Evolutionary conservation across 345 rosid genomes (phyloP).

Genomic region (Lepidium africanum): DNA sequence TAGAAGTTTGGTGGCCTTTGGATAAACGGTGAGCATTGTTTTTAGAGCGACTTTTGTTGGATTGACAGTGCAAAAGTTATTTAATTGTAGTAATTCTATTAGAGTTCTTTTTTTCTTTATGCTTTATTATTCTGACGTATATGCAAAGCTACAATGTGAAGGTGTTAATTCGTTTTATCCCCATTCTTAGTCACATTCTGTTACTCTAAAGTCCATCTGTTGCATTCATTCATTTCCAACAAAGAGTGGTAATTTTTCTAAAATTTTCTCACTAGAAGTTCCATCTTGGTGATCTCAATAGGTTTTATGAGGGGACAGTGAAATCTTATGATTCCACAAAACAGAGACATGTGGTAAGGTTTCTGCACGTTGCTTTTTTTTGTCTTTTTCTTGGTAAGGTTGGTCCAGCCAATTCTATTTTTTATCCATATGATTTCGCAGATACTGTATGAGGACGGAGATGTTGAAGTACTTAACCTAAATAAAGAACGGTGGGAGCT

Average conservation of each 20-base stretch:
- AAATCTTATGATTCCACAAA: conserved; percentile 83
- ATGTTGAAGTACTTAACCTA: conserved; percentile 81
- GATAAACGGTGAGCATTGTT: conserved; percentile 78
- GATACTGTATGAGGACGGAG: conserved; percentile 93
- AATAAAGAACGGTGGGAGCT: conserved; percentile 93
- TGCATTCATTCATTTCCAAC: not conserved
- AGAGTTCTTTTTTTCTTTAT: not conserved
- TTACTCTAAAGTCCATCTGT: not conserved
- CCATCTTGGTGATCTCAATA: conserved; percentile 29
- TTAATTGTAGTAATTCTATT: not conserved
- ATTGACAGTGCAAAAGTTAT: conserved; percentile 1
- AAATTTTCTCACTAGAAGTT: conserved; percentile 4
- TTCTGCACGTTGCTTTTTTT: conserved; percentile 1
- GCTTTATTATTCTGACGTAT: not conserved
- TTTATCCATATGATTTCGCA: conserved; percentile 20
- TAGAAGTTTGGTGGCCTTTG: conserved; percentile 99
- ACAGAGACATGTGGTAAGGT: conserved; percentile 81
- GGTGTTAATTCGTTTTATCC: not conserved
- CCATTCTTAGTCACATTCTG: not conserved
- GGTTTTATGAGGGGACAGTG: conserved; percentile 89
- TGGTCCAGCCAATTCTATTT: not conserved
- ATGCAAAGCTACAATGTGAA: conserved; percentile 2
- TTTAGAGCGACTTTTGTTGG: not conserved
- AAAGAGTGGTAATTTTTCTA: not conserved
- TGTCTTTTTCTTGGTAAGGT: not conserved